Evolutionary conservation across 2,329 filamentous ascomycete genomes (phyloP), one percentile per base, ranked within the genome.

Genomic region (Parastagonospora nodorum): DNA sequence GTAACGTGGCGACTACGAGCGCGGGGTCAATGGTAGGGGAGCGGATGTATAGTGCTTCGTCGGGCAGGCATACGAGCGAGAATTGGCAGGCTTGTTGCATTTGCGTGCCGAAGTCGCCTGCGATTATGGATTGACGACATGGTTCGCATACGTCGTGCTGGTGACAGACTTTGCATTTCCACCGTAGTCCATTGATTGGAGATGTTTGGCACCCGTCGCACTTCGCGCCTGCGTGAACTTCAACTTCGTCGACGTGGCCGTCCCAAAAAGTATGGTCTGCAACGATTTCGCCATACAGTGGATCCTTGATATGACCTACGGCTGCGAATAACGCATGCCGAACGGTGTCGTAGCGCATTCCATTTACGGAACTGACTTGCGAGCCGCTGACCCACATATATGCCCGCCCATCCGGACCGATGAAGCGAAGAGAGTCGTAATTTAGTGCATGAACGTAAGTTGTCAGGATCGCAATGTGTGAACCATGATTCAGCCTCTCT

Each of bases 231-330:
- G 16, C 15, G 35, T 69, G 67, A 0, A 51, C 38, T 41, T 60
- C 64, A 14, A 14, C 39, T 8, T 51, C 31, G 8, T 62, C 53
- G 1, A 61, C 44, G 39, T 61, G 60, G 7, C 69, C 69, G 19
- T 73, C 68, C 68, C 67, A 72, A 40, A 64, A 71, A 2, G 66
- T 56, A 35, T 73, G 69, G 32, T 73, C 69, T 28, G 69, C 69
- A 5, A 71, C 64, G n/a, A 73, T 70, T 2, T 65, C 57, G 27
- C 69, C 69, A 33, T 65, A 71, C 1, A 71, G 46, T 1, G 69
- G 69, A 45, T 72, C 63, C 29, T 53, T 48, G n/a, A 53, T 53
- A 8, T 50, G 55, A 5, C 55, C 48, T 6, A 48, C 55, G 2
- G 64, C 54, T 3, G 53, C 62, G 31, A 73, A 73, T 2, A 73